A percentile compares a stretch with the other conserved stretches of the same genome.
Conservation (phyloP, 1,139 yeast genomes). For the Petasospora rhodanensis region DNA sequence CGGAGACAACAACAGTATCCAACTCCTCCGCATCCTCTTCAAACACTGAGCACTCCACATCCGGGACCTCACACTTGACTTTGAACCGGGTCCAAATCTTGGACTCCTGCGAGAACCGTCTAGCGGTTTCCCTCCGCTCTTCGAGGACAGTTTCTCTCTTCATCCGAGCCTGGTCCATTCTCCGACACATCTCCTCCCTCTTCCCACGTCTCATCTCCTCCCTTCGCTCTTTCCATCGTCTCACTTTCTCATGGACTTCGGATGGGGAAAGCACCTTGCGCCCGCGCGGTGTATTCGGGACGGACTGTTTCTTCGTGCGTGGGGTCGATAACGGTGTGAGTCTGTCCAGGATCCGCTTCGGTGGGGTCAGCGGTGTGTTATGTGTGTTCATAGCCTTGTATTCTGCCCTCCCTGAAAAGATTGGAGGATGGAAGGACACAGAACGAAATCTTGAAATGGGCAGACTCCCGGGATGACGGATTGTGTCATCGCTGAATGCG, state of each 20-base stretch:
- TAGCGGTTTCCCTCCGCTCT: conserved; percentile 13
- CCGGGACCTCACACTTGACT: conserved; percentile 4
- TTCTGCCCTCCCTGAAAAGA: too few relatives aligned
- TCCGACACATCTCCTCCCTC: not conserved
- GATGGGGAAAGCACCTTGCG: conserved; percentile 1
- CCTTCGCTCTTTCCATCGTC: conserved; percentile 4
- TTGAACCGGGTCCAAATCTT: conserved; percentile 13
- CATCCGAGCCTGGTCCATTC: not conserved
- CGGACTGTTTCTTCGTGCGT: not conserved
- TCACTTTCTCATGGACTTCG: conserved; percentile 12
- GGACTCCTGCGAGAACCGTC: conserved; percentile 12
- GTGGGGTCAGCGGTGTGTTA: conserved; percentile 5
- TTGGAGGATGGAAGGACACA: too few relatives aligned
- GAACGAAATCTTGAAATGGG: too few relatives aligned
- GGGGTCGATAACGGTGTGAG: conserved; percentile 6
- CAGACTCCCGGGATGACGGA: too few relatives aligned
- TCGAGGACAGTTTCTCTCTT: conserved; percentile 6
- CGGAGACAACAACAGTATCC: too few relatives aligned
- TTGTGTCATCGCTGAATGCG: too few relatives aligned
- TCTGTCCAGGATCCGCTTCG: conserved; percentile 6
- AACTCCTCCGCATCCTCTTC: not conserved
- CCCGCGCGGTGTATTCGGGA: too few relatives aligned
- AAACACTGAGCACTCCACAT: not conserved
- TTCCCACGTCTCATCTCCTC: not conserved
- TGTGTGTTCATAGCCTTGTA: conserved; percentile 1